These are phyloP conservation scores for Lepidopterella palustris DNA, from an alignment of 495 filamentous ascomycete species.

Conservation along the genomic window DNA sequence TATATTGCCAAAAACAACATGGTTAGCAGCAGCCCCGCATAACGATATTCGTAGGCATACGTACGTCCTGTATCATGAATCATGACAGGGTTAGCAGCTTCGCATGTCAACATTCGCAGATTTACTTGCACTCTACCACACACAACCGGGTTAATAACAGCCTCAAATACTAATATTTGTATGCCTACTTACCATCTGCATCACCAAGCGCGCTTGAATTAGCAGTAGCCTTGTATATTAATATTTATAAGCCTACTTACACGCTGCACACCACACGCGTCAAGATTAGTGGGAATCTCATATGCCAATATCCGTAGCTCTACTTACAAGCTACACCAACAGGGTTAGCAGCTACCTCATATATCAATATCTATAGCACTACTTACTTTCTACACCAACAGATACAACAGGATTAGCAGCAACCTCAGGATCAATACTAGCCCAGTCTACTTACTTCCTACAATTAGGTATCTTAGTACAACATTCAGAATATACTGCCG, in stretches of 20 bases:
- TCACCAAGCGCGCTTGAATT: slow-evolving; percentile 4
- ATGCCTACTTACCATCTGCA: slow-evolving; percentile 9
- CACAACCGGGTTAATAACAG: slow-evolving; percentile 5
- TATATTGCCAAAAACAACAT: no score
- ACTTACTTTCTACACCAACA: background rate
- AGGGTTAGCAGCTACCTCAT: background rate
- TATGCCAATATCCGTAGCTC: background rate
- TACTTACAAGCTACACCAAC: background rate
- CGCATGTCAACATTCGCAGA: no score
- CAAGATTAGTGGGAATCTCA: background rate
- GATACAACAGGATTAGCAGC: no score
- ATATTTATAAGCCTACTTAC: slow-evolving; percentile 9
- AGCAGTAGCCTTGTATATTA: slow-evolving; percentile 10
- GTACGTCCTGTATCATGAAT: no score
- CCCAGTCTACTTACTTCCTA: no score
- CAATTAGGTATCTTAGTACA: no score
- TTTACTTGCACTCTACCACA: no score
- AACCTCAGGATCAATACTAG: no score
- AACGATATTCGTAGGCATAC: no score
- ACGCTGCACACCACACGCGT: background rate
- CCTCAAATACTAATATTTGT: slow-evolving; percentile 5
- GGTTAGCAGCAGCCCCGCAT: no score
- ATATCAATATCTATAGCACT: background rate
- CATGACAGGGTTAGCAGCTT: no score
- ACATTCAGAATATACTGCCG: no score